These are phyloP conservation scores for Neocallimastix lanati DNA, from an alignment of 192 early-diverging fungal genomes.

Conservation along the genomic window DNA sequence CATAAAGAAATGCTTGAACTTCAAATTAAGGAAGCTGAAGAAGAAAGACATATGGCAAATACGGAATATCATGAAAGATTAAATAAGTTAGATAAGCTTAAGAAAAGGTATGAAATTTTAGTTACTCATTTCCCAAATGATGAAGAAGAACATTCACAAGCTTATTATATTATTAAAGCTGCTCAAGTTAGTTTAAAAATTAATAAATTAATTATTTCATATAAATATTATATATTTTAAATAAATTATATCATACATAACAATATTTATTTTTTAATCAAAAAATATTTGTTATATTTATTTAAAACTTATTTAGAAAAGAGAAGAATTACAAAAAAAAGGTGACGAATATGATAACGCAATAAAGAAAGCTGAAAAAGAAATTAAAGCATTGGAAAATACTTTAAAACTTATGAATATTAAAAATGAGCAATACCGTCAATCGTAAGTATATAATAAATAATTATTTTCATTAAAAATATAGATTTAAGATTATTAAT, in stretches of 20 bases:
- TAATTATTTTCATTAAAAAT: too few relatives aligned
- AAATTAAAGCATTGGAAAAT: constrained; percentile 43
- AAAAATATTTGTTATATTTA: too few relatives aligned
- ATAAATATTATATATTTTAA: too few relatives aligned
- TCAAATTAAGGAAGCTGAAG: constrained; percentile 29
- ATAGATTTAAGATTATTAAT: too few relatives aligned
- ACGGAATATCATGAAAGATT: constrained; percentile 38
- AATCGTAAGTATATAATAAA: too few relatives aligned
- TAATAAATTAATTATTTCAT: too few relatives aligned
- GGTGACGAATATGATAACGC: constrained; percentile 39
- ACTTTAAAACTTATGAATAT: constrained; percentile 39
- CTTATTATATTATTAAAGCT: constrained; percentile 39
- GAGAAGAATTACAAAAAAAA: constrained; percentile 37
- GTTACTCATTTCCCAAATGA: constrained; percentile 31
- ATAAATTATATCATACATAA: too few relatives aligned
- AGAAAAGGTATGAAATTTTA: constrained; percentile 37
- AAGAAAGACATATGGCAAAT: constrained; percentile 26
- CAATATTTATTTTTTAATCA: too few relatives aligned
- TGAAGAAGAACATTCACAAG: constrained; percentile 34
- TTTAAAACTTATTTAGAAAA: too few relatives aligned
- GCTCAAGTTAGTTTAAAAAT: constrained; percentile 21
- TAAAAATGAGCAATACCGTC: constrained; percentile 31
- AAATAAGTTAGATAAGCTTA: constrained; percentile 32
- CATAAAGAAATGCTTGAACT: constrained; percentile 38
- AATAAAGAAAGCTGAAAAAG: constrained; percentile 36